Conservation (phyloP, 768 basidiomycete species). For the Kwoniella pini region DNA sequence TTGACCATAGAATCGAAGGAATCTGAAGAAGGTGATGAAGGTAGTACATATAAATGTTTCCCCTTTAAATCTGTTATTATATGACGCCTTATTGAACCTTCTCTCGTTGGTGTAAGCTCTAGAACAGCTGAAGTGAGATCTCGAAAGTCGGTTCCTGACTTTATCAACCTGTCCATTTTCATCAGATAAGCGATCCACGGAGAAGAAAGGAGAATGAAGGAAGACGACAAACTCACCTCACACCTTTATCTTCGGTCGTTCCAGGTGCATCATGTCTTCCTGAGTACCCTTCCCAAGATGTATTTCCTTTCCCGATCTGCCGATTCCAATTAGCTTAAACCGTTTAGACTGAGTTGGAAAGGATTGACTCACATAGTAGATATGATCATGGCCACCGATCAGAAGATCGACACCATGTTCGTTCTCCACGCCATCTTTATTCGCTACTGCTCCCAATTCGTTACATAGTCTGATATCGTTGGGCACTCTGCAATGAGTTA, state of each 20-base stretch:
- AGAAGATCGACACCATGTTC: constrained; percentile 79
- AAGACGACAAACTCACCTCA: constrained; percentile 20
- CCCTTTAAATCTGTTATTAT: constrained; percentile 64
- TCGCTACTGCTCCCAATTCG: constrained; percentile 46
- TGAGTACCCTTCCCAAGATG: constrained; percentile 47
- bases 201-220: background rate
- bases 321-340: background rate
- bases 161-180: constrained; percentile 57
- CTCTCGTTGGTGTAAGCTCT: constrained; percentile 64
- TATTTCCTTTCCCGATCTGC: constrained; percentile 49
- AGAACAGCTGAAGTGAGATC: constrained; percentile 76
- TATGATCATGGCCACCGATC: constrained; percentile 85
- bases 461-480: constrained; percentile 54
- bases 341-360: background rate
- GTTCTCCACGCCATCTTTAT: constrained; percentile 58
- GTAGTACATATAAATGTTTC: constrained; percentile 65
- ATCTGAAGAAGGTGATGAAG: constrained; percentile 63
- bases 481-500: constrained; percentile 75
- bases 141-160: constrained; percentile 87
- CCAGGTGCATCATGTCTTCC: constrained; percentile 39
- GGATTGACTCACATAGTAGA: constrained; percentile 20
- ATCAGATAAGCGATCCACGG: background rate
- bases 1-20: constrained; percentile 64
- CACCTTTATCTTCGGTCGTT: constrained; percentile 43
- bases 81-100: constrained; percentile 66